phyloP scores from a whole-genome alignment of 2,329 filamentous ascomycete genomes.

The Fusarium domesticum region DNA sequence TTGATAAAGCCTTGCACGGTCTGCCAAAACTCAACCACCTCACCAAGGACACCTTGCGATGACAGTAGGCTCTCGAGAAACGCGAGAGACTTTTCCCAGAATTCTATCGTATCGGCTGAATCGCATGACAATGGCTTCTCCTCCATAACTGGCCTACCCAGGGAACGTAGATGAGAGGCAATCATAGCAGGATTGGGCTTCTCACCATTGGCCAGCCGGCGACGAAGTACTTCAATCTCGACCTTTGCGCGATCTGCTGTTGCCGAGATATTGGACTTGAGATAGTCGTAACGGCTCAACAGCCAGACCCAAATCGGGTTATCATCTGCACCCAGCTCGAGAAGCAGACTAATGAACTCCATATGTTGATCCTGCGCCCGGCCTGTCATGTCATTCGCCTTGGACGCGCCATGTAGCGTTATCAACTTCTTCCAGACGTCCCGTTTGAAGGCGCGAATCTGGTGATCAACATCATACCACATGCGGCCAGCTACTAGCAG shows the following conservation, averaged over 20 bases:
- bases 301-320: conserved; percentile 98
- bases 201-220: conserved; percentile 71
- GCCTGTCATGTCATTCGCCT: conserved; percentile 46
- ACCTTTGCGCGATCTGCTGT: conserved; percentile 83
- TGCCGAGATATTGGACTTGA: conserved; percentile 79
- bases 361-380: conserved; percentile 78
- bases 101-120: conserved; percentile 73
- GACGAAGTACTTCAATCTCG: conserved; percentile 86
- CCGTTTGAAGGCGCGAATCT: conserved; percentile 82
- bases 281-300: conserved; percentile 79
- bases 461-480: conserved; percentile 90
- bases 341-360: conserved; percentile 80
- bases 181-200: conserved; percentile 67
- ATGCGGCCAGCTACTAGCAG: conserved; percentile 86
- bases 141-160: conserved; percentile 64
- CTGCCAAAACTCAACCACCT: conserved; percentile 92
- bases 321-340: conserved; percentile 93
- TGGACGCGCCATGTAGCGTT: conserved; percentile 58
- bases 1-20: conserved; percentile 86
- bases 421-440: conserved; percentile 83
- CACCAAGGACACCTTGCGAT: conserved; percentile 75
- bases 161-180: conserved; percentile 71
- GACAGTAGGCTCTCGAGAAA: conserved; percentile 76
- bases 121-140: conserved; percentile 67
- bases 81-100: conserved; percentile 85